Percentiles rank a stretch among this genome's conserved stretches.
These are phyloP conservation scores for Podospora bellae-mahoneyi DNA, from an alignment of 495 filamentous ascomycete species.

Conservation along the genomic window DNA sequence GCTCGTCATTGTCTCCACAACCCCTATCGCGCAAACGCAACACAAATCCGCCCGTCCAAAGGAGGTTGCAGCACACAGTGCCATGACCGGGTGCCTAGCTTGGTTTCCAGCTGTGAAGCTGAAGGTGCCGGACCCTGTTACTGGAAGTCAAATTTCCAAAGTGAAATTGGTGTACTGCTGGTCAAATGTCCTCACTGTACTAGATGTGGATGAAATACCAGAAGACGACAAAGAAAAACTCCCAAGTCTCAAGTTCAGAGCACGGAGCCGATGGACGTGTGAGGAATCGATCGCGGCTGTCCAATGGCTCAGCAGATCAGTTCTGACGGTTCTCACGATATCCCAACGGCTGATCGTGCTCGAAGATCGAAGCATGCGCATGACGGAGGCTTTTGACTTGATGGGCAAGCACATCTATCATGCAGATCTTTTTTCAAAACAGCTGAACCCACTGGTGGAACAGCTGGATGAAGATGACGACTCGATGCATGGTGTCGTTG, in stretches of 20 bases:
- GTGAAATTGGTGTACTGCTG: constrained; percentile 96
- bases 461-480: constrained; percentile 81
- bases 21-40: constrained; percentile 91
- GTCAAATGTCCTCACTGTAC: constrained; percentile 90
- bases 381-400: constrained; percentile 92
- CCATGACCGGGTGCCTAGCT: constrained; percentile 87
- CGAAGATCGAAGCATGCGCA: constrained; percentile 80
- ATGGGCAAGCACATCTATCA: constrained; percentile 91
- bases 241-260: constrained; percentile 70
- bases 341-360: constrained; percentile 89
- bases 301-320: constrained; percentile 94
- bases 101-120: constrained; percentile 97
- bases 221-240: constrained; percentile 66
- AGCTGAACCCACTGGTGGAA: constrained; percentile 80
- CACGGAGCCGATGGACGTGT: constrained; percentile 85
- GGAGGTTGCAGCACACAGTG: constrained; percentile 81
- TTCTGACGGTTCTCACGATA: constrained; percentile 85
- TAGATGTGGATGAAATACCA: constrained; percentile 76
- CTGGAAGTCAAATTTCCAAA: constrained; percentile 57
- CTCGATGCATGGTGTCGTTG: constrained; percentile 91
- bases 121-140: constrained; percentile 64
- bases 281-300: constrained; percentile 95
- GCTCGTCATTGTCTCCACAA: constrained; percentile 93
- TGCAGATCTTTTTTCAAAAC: constrained; percentile 75
- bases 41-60: constrained; percentile 88